Conservation (phyloP, 1,139 yeast genomes). For the Torulaspora globosa region DNA sequence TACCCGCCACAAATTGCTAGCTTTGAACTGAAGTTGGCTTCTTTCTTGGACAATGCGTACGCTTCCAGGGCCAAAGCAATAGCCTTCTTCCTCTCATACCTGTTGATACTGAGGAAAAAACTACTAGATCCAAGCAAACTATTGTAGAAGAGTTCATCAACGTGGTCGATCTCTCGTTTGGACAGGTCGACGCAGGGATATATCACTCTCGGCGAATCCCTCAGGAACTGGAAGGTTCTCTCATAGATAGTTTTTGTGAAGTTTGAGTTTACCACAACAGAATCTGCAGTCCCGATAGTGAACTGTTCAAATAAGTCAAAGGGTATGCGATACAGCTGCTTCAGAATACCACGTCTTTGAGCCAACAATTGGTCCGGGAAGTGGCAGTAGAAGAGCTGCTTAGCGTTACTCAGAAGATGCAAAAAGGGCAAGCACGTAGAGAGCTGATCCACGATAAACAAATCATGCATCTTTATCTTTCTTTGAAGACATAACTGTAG, state of each 20-base stretch:
- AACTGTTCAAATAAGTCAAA: slow-evolving; percentile 80
- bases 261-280: slow-evolving; percentile 77
- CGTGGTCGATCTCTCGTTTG: slow-evolving; percentile 19
- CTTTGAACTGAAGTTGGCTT: slow-evolving; percentile 36
- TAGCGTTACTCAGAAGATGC: slow-evolving; percentile 43
- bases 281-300: slow-evolving; percentile 73
- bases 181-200: slow-evolving; percentile 79
- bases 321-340: slow-evolving; percentile 68
- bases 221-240: slow-evolving; percentile 49
- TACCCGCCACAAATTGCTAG: slow-evolving; percentile 90
- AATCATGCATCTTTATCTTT: slow-evolving; percentile 53
- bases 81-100: slow-evolving; percentile 85
- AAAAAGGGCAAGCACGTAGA: slow-evolving; percentile 80
- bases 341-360: slow-evolving; percentile 50
- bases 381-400: slow-evolving; percentile 81
- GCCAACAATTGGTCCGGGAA: slow-evolving; percentile 89
- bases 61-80: slow-evolving; percentile 71
- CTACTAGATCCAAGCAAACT: slow-evolving; percentile 21
- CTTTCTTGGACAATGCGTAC: slow-evolving; percentile 42
- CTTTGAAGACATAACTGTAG: slow-evolving; percentile 49
- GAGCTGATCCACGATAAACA: slow-evolving; percentile 81
- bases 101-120: slow-evolving; percentile 69
- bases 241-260: slow-evolving; percentile 73
- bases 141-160: slow-evolving; percentile 23
- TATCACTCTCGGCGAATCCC: slow-evolving; percentile 57